Evolutionary conservation across 1,284 basidiomycete genomes (phyloP), one percentile per base, ranked within the genome.

Genomic region (Amylostereum areolatum): DNA sequence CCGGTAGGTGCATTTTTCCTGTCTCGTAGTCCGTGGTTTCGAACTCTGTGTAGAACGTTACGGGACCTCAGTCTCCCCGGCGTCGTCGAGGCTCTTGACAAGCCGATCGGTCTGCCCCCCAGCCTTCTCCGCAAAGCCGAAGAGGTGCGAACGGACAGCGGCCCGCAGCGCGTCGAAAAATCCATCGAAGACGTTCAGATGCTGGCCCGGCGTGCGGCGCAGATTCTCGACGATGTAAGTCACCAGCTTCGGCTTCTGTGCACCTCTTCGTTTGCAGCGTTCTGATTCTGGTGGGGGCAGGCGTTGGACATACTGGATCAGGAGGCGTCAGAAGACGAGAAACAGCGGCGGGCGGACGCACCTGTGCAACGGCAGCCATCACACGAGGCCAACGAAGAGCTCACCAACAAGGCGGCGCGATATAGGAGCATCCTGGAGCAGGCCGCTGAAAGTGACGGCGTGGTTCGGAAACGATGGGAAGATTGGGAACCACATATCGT

Each of bases 251-350:
- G 36, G n/a, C 18, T 34, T 24, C 3, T 36, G 18, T 46, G 27
- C 24, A 31, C 30, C 30, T 24, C 18, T 12, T 34, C 3, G 29
- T 25, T 11, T 36, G n/a, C 35, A 33, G 11, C 42, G 33, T 18
- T 24, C 31, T 18, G 25, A 46, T n/a, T 18, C 40, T 47, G 2
- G 6, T 31, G 30, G 43, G 18, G 27, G 0, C 63, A 97, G 90
- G 83, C 91, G 0, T 78, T 93, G 72, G 91, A 93, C 58, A 81
- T 94, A 10, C 71, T 98, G 8, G 92, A 96, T 58, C 82, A 82
- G 48, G 95, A 98, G 67, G 89, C 89, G 18, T 85, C 85, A 3
- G 91, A 95, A 63, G 92, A 97, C 59, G 91, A 92, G 68, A 65
- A 74, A 42, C 67, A 83, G 51, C 75, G 81, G 49, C 25, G 11